Base-by-base conservation (phyloP, 139 green algal species). In the Edaphochlamys debaryana region DNA sequence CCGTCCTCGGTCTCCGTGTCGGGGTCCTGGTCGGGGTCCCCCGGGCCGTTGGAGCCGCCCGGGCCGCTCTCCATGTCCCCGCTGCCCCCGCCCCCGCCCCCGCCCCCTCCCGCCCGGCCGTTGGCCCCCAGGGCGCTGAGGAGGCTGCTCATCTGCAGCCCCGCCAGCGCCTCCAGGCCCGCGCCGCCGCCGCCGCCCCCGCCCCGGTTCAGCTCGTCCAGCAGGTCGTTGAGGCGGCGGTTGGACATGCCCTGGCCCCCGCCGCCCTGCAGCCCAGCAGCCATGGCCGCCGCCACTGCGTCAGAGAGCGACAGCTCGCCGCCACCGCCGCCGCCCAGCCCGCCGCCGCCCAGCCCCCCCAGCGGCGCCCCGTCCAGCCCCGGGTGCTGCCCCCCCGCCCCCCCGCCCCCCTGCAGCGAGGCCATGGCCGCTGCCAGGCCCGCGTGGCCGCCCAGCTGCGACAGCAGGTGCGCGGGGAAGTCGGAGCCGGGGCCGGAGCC, bases 151-250 rank as follows among this genome's bases (percentile, higher is more conserved):
- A 63, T n/a, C n/a, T n/a, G n/a, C n/a, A n/a, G n/a, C 15, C 11
- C 58, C 29, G 29, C 58, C 58, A 29, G 9, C 4, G 60, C 60
- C 60, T 13, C 60, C 60, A 23, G 27, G n/a, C 30, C 60, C 34
- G 36, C 19, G 34, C 34, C 64, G 19, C 34, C 64, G 19, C 34
- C 36, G 36, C 34, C 64, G 75, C 34, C 60, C 13, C 37, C 67
- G 5, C 0, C 74, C 1, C 74, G 40, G 27, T n/a, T 48, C 19
- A 81, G 58, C 22, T 66, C 60, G 0, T 71, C 75, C 4, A 81
- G 30, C 30, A 81, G 5, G 9, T 81, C 75, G 40, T 62, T 81
- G 11, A 81, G 40, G 40, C 75, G 40, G 3, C 60, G 75, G 23
- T 29, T 56, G 6, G 52, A 17, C 15, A 79, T 19, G 5, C 67